Base-by-base conservation (phyloP, 768 basidiomycete species). In the Neoboletus brunneissimus region DNA sequence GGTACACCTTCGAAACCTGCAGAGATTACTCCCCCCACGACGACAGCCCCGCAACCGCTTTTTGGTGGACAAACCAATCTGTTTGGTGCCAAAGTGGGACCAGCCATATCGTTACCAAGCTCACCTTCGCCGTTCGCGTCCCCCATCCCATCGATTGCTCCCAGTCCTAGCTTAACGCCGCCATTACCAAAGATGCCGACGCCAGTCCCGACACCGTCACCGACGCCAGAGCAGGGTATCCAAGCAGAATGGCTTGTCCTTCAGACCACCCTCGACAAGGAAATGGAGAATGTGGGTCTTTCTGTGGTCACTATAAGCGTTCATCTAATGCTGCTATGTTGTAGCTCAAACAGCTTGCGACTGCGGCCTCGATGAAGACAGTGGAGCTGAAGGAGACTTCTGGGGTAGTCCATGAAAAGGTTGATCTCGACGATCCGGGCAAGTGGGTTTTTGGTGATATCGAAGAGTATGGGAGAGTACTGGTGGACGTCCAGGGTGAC, bases 231-330 rank as follows among this genome's bases (percentile, higher is more conserved):
- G 56, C 79, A 83, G 52, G 85, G 86, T 11, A 82, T 93, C 81
- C 87, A 89, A 62, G 76, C 77, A 18, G 85, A 91, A 64, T 86
- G 86, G 59, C 61, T 67, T 3, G 45, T 76, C 34, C 73, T 93
- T 34, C 75, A 85, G 41, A 53, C 59, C 2, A 71, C 67, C 13
- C 67, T 90, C 40, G 66, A 59, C 2, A 75, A 72, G 37, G 88
- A 91, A 57, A 70, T 94, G 0, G 73, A 81, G 25, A 72, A 77
- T 40, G 91, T 91, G 66, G 63, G 85, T 76, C 3, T 22, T 40
- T 35, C 6, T 41, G 41, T 53, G 4, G 27, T 6, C 43, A 4
- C 35, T 51, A 16, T 11, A 20, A n/a, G 31, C n/a, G 5, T 35
- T 11, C 2, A 9, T 18, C 32, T 43, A 8, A 56, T 2, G 7